Conservation (phyloP, 2,329 filamentous ascomycete genomes). For the Tolypocladium capitatum region DNA sequence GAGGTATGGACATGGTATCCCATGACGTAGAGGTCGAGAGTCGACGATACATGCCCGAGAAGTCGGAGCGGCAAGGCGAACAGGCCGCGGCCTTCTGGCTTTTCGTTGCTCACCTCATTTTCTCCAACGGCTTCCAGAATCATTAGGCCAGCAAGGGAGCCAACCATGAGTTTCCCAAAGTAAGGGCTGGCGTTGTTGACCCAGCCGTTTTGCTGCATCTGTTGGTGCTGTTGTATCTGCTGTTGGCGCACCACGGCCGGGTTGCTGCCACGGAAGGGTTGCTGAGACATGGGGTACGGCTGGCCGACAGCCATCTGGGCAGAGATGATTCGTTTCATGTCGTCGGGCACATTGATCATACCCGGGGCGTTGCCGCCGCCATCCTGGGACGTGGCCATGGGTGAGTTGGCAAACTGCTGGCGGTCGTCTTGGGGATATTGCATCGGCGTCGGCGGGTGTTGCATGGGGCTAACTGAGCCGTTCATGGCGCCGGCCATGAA, state of each 20-base stretch:
- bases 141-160: constrained; percentile 85
- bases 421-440: constrained; percentile 30
- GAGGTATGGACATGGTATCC: constrained; percentile 41
- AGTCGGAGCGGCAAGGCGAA: constrained; percentile 50
- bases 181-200: constrained; percentile 40
- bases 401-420: constrained; percentile 31
- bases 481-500: constrained; percentile 66
- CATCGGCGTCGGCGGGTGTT: constrained; percentile 40
- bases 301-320: constrained; percentile 41
- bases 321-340: constrained; percentile 50
- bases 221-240: constrained; percentile 39
- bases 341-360: constrained; percentile 53
- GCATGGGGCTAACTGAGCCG: constrained; percentile 40
- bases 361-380: constrained; percentile 33
- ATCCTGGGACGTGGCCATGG: constrained; percentile 26
- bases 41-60: constrained; percentile 33
- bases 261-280: constrained; percentile 31
- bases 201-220: constrained; percentile 40
- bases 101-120: constrained; percentile 50
- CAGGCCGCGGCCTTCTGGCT: constrained; percentile 52
- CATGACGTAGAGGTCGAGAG: constrained; percentile 37
- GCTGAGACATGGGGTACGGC: constrained; percentile 35
- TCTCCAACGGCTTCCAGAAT: constrained; percentile 67
- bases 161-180: constrained; percentile 75
- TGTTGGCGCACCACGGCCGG: constrained; percentile 38